These are phyloP conservation scores for Diaporthe batatas DNA, from an alignment of 2,329 filamentous ascomycete species.

Conservation along the genomic window DNA sequence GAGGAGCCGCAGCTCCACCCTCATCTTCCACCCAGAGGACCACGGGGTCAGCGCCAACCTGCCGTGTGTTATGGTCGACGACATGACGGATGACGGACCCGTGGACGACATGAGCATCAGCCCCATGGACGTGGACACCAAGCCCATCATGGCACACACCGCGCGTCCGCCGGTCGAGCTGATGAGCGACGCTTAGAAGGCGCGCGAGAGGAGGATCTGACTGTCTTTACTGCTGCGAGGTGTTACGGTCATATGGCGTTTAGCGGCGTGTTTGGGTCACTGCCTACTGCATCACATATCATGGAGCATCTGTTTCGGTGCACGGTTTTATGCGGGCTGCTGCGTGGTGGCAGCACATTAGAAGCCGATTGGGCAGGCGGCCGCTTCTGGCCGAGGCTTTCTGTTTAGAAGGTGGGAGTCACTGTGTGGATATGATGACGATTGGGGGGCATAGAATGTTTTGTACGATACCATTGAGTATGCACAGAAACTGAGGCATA, in stretches of 20 bases:
- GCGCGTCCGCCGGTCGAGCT: conserved; percentile 74
- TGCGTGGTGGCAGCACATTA: conserved; percentile 20
- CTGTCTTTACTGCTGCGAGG: conserved; percentile 11
- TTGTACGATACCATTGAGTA: conserved; percentile 33
- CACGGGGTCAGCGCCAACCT: conserved; percentile 67
- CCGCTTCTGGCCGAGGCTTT: conserved; percentile 12
- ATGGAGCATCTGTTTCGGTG: conserved; percentile 39
- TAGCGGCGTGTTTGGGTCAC: conserved; percentile 19
- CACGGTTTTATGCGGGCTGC: conserved; percentile 24
- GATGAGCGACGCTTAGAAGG: conserved; percentile 62
- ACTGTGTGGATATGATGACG: conserved; percentile 23
- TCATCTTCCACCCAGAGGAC: conserved; percentile 74
- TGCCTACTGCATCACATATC: conserved; percentile 38
- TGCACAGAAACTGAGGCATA: conserved; percentile 11
- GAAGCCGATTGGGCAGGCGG: conserved; percentile 7
- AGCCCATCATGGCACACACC: conserved; percentile 71
- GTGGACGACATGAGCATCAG: conserved; percentile 55
- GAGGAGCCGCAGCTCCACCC: conserved; percentile 73
- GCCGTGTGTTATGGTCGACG: conserved; percentile 76
- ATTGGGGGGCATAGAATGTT: conserved; percentile 13
- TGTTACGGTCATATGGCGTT: conserved; percentile 33
- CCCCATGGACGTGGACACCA: conserved; percentile 55
- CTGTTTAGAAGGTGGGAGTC: not conserved
- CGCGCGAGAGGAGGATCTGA: conserved; percentile 1
- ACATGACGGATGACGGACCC: conserved; percentile 73